Evolutionary conservation across 192 early-diverging fungal genomes (phyloP).

Genomic region (Coemansia sp.): DNA sequence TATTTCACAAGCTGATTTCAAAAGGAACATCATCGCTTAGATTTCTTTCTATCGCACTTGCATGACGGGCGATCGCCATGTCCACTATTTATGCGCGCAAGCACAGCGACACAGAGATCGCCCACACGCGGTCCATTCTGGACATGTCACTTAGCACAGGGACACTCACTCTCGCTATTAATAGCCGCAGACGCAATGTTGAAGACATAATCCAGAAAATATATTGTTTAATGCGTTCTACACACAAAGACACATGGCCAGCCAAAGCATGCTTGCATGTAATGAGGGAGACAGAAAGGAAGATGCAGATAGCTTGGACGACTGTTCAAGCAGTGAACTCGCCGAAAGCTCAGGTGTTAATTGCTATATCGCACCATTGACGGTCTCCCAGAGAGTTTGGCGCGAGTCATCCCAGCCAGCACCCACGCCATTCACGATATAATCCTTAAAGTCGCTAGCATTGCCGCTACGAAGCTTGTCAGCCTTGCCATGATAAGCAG

Average conservation of each 20-base stretch:
- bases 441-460: constrained; percentile 43
- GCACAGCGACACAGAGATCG: not conserved
- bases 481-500: constrained; percentile 17
- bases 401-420: constrained; percentile 36
- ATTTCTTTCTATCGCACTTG: not conserved
- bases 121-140: constrained; percentile 3
- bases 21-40: not conserved
- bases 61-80: not conserved
- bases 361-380: constrained; percentile 18
- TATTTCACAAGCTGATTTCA: not conserved
- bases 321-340: not conserved
- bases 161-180: not conserved
- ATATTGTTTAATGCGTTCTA: not conserved
- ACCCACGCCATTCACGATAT: constrained; percentile 28
- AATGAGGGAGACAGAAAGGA: not conserved
- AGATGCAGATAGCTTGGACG: not conserved
- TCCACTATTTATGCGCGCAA: not conserved
- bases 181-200: not conserved
- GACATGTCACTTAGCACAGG: not conserved
- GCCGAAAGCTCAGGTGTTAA: not conserved
- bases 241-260: constrained; percentile 1
- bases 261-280: not conserved
- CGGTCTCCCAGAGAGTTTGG: constrained; percentile 23
- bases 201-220: not conserved
- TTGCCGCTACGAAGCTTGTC: constrained; percentile 35